Percentiles rank a stretch among this genome's conserved stretches.
Conservation (phyloP, 2,329 filamentous ascomycete genomes). For the Talaromyces sp. region DNA sequence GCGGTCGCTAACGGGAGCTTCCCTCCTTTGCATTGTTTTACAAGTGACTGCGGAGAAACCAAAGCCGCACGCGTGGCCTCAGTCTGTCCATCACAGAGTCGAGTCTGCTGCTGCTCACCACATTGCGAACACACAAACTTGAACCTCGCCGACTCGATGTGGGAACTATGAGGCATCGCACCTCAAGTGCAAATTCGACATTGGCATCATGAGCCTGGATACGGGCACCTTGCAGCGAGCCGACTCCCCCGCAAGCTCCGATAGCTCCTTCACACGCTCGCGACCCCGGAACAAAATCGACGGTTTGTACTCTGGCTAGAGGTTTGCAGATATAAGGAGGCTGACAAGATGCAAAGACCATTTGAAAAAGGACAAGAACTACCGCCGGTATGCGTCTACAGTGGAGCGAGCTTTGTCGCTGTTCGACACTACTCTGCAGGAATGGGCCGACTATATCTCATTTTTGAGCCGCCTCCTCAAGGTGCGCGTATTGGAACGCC, state of each 20-base stretch:
- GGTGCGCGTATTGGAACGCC: constrained; percentile 42
- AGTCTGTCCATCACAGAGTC: constrained; percentile 14
- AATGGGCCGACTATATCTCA: constrained; percentile 99
- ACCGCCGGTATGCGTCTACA: constrained; percentile 81
- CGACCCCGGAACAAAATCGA: constrained; percentile 65
- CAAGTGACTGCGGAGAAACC: constrained; percentile 10
- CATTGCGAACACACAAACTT: not conserved
- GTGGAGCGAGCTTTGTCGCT: constrained; percentile 82
- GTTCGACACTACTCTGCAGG: constrained; percentile 89
- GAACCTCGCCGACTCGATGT: constrained; percentile 16
- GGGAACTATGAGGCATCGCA: constrained; percentile 28
- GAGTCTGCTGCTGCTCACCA: constrained; percentile 11
- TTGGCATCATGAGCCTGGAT: constrained; percentile 40
- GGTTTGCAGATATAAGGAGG: not conserved
- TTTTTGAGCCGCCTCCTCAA: constrained; percentile 89
- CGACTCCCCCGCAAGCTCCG: constrained; percentile 74
- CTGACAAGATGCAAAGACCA: constrained; percentile 22
- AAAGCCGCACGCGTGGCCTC: constrained; percentile 18
- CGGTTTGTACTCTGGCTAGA: constrained; percentile 50
- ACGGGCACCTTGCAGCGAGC: constrained; percentile 36
- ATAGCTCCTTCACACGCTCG: constrained; percentile 73
- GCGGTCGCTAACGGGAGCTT: not conserved
- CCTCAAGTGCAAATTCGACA: constrained; percentile 17
- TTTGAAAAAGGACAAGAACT: constrained; percentile 57
- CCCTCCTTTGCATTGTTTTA: constrained; percentile 7